Evolutionary conservation across 371 early-diverging fungal species (phyloP), one percentile per base, ranked within the genome.

Genomic region (Actinomortierella wolfii): DNA sequence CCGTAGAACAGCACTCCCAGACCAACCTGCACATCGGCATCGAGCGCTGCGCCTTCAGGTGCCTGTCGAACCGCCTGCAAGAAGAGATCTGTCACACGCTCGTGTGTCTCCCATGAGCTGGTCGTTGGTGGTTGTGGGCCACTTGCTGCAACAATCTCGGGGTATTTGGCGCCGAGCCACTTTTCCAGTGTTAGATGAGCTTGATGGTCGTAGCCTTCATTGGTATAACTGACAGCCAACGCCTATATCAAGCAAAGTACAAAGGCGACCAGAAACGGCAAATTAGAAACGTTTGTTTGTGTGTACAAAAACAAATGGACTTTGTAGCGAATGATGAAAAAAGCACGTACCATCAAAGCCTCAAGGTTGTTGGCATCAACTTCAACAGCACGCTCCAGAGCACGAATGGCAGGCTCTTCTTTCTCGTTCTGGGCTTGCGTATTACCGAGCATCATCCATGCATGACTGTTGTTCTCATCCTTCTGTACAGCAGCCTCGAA

Each of bases 1-100:
- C 91, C 88, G 76, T 97, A 92, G 76, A 96, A 97, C 56, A 98
- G 70, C 3, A 98, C 91, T 3, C 98, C 99, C 5, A 98, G 84
- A 3, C 93, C 97, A 24, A 95, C 86, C 75, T 98, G 97, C 0
- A 97, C 92, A 66, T 95, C 92, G 0, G 97, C 85, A 67, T 97
- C 97, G 80, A 90, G 80, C 41, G 88, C 87, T 26, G 85, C 83
- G 18, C 86, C 92, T 17, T 89, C 85, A 28, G 82, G 60, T 34
- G 77, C 76, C 65, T 47, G 66, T 29, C 93, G 82, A 11, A 92
- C 94, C 2, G 94, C 95, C 44, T 91, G 84, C 49, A 98, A 74
- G 69, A 86, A 93, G 46, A 92, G 56, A 24, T 85, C 78, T n/a
- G 92, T 88, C n/a, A 97, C 81, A 24, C 86, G 82, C 14, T 79